Conservation (phyloP, 73 alveolate species). For the Durusdinium trenchii region DNA sequence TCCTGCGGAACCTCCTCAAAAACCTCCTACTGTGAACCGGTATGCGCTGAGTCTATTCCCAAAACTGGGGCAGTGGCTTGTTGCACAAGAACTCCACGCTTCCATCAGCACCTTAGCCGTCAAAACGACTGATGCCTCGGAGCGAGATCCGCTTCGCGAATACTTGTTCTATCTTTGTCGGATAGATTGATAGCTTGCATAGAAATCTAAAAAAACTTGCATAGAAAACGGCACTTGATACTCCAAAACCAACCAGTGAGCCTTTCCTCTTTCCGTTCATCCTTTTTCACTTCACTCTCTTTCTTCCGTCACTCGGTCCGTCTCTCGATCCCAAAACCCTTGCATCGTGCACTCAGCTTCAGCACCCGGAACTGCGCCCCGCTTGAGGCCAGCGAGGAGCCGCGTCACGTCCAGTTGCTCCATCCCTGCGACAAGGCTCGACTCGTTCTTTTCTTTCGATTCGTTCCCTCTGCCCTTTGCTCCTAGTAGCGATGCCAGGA, state of each 20-base stretch:
- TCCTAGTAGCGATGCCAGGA: no score
- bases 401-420: slow-evolving; percentile 51
- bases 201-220: no score
- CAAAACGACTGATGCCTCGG: no score
- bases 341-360: background rate
- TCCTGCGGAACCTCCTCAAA: no score
- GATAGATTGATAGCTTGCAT: no score
- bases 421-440: no score
- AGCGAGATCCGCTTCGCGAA: no score
- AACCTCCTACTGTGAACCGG: background rate
- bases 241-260: background rate
- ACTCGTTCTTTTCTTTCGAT: no score
- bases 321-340: background rate
- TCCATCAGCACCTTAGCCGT: background rate
- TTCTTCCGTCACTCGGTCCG: background rate
- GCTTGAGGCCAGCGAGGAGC: slow-evolving; percentile 41
- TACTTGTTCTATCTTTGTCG: background rate
- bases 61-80: background rate
- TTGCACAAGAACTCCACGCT: slow-evolving; percentile 44
- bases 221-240: no score
- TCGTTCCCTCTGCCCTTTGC: no score
- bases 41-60: background rate
- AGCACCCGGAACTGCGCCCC: slow-evolving; percentile 34
- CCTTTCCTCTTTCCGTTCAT: background rate
- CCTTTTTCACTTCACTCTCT: background rate